Conservation (phyloP, 2,329 filamentous ascomycete species). For the Hymenoscyphus fraxineus region DNA sequence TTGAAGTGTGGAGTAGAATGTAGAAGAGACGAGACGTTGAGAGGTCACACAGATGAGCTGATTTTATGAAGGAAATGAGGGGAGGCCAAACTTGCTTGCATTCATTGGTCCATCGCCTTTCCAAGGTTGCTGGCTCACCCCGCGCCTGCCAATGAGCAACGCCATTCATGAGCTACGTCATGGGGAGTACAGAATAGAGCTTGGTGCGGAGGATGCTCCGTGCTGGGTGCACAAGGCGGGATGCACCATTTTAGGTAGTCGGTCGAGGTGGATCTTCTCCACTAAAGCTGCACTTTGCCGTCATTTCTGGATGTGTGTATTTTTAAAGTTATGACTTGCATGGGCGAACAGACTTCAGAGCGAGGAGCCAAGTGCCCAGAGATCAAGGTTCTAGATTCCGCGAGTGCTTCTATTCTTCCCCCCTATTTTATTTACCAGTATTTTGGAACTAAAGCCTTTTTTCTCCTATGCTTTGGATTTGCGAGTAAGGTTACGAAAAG, state of each 20-base stretch:
- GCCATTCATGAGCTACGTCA: not conserved
- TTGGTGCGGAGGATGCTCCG: not conserved
- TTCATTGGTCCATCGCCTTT: not conserved
- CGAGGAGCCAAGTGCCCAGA: not conserved
- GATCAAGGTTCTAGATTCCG: not conserved
- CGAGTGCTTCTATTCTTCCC: not conserved
- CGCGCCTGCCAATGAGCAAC: not conserved
- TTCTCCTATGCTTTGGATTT: not conserved
- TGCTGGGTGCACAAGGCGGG: not conserved
- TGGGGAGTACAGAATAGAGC: not conserved
- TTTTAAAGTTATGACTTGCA: not conserved
- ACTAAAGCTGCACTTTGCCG: not conserved
- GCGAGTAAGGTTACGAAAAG: not conserved
- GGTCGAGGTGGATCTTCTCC: not conserved
- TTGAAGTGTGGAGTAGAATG: not conserved
- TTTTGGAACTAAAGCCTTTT: not conserved
- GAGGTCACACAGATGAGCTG: slow-evolving; percentile 8
- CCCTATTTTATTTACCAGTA: not conserved
- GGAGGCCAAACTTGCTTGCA: not conserved
- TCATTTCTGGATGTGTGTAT: not conserved
- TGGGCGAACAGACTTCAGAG: not conserved
- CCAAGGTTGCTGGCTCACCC: not conserved
- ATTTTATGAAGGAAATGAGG: slow-evolving; percentile 6
- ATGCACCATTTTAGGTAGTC: not conserved
- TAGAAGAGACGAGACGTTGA: not conserved